These are phyloP conservation scores for Phylloporus sp. DNA, from an alignment of 768 basidiomycete species.

Conservation along the genomic window DNA sequence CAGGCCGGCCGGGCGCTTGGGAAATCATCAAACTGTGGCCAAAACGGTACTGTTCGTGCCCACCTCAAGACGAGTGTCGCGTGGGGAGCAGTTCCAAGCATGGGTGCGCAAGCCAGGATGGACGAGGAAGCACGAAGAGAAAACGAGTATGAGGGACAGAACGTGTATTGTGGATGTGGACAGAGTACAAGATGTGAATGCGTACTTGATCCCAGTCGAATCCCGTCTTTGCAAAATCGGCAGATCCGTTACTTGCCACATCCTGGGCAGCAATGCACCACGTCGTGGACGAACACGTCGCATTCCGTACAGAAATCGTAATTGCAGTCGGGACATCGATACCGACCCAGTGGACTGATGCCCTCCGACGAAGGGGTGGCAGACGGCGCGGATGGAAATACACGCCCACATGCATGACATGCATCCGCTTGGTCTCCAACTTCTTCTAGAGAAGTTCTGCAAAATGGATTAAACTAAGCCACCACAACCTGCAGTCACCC, in stretches of 20 bases:
- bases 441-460: slow-evolving; percentile 41
- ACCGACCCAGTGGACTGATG: slow-evolving; percentile 81
- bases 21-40: slow-evolving; percentile 52
- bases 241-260: slow-evolving; percentile 51
- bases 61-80: slow-evolving; percentile 63
- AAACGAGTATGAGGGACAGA: slow-evolving; percentile 48
- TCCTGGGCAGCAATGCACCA: slow-evolving; percentile 91
- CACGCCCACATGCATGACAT: slow-evolving; percentile 79
- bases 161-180: slow-evolving; percentile 1
- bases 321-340: slow-evolving; percentile 81
- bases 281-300: slow-evolving; percentile 94
- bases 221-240: not conserved
- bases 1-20: slow-evolving; percentile 53
- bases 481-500: slow-evolving; percentile 1
- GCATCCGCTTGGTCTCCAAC: slow-evolving; percentile 30
- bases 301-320: slow-evolving; percentile 94
- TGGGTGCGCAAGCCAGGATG: slow-evolving; percentile 45
- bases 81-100: slow-evolving; percentile 47
- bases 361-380: slow-evolving; percentile 49
- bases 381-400: slow-evolving; percentile 51
- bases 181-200: not conserved
- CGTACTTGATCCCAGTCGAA: not conserved
- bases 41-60: slow-evolving; percentile 67
- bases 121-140: slow-evolving; percentile 40
- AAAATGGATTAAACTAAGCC: not conserved